Percentiles rank a stretch among this genome's conserved stretches.
phyloP scores from a whole-genome alignment of 805 yeast species.

The Maudiozyma pseudohumilis region DNA sequence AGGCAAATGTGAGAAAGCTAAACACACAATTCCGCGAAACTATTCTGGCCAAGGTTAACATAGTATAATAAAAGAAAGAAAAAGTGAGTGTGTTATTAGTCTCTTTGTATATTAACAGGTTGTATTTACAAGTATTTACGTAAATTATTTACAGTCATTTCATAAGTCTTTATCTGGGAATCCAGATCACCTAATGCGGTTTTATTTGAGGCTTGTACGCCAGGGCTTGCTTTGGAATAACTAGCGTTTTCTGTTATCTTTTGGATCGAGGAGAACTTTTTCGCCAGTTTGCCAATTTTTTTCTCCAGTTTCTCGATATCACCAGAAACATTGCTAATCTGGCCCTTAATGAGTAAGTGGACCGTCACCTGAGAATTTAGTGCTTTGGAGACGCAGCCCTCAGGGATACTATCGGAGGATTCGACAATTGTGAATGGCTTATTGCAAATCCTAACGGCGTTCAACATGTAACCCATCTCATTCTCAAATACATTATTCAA shows the following conservation, averaged over 20 bases:
- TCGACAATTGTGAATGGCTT: conserved; percentile 55
- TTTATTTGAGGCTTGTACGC: conserved; percentile 35
- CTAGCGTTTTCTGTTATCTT: conserved; percentile 61
- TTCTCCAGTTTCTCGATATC: conserved; percentile 72
- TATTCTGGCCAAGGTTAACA: conserved; percentile 37
- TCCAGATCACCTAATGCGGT: conserved; percentile 53
- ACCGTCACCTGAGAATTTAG: conserved; percentile 72
- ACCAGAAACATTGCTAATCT: conserved; percentile 69
- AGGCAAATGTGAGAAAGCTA: conserved; percentile 35
- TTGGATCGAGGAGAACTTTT: conserved; percentile 47
- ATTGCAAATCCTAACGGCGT: conserved; percentile 79
- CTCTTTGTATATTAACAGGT: too few relatives aligned
- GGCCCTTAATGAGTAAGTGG: conserved; percentile 85
- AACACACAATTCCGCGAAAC: conserved; percentile 39
- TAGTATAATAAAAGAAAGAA: background rate
- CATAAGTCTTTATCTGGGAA: conserved; percentile 83
- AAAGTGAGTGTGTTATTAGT: background rate
- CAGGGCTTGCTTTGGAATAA: conserved; percentile 58
- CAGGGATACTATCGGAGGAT: conserved; percentile 50
- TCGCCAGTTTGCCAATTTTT: conserved; percentile 58
- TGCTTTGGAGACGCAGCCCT: conserved; percentile 79
- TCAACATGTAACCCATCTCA: conserved; percentile 25
- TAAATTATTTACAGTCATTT: conserved; percentile 66
- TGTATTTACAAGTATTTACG: conserved; percentile 2
- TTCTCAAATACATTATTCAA: conserved; percentile 54